These are phyloP conservation scores for Akanthomyces lecanii DNA, from an alignment of 2,329 filamentous ascomycete species.

Conservation along the genomic window DNA sequence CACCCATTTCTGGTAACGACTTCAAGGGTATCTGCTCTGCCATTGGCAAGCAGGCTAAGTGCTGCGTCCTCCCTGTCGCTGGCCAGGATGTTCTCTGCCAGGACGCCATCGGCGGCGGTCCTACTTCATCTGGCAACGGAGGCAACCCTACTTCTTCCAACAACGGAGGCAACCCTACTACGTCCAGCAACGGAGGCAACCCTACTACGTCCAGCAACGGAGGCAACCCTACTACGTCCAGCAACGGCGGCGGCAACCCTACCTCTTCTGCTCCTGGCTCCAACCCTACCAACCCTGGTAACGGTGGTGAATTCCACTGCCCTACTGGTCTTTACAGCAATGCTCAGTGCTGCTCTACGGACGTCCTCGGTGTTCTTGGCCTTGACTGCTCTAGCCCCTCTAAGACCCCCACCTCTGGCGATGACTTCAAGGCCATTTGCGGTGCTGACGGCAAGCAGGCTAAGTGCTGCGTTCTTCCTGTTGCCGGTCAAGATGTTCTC, in stretches of 20 bases:
- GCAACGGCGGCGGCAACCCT: not conserved
- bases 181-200: not conserved
- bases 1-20: not conserved
- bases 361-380: slow-evolving; percentile 44
- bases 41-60: slow-evolving; percentile 47
- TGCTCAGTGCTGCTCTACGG: slow-evolving; percentile 45
- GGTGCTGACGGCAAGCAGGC: slow-evolving; percentile 43
- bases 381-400: slow-evolving; percentile 37
- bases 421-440: slow-evolving; percentile 31
- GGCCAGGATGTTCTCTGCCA: slow-evolving; percentile 15
- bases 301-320: slow-evolving; percentile 18
- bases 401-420: not conserved
- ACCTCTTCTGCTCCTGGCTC: not conserved
- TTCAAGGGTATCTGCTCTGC: slow-evolving; percentile 35
- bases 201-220: not conserved
- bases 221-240: not conserved
- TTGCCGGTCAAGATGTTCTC: slow-evolving; percentile 24
- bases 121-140: not conserved
- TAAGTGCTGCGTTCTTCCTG: slow-evolving; percentile 49
- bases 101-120: not conserved
- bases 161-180: not conserved
- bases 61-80: slow-evolving; percentile 47
- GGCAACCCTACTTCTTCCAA: not conserved
- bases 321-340: slow-evolving; percentile 23
- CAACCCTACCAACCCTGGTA: not conserved